Evolutionary conservation across 2,329 filamentous ascomycete genomes (phyloP), one percentile per base, ranked within the genome.

Genomic region (Aspergillus japonicus): DNA sequence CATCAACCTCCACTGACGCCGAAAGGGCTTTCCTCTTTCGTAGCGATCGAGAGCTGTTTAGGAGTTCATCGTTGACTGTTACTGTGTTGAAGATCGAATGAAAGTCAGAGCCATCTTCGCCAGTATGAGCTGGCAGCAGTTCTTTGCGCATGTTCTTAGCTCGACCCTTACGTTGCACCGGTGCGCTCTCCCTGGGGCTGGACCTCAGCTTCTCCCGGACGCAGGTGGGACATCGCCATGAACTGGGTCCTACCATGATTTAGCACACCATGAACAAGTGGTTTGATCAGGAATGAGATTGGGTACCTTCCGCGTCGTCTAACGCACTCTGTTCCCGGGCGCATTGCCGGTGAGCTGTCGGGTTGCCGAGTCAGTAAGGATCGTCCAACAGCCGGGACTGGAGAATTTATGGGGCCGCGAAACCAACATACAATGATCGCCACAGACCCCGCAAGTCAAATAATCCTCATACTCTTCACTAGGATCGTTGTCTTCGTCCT

Each of bases 271-370:
- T 24, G 4, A 26, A 42, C 44, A 11, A 39, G 33, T 39, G 11
- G 35, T 16, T 29, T 21, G 16, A 12, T 10, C 12, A 47, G 47
- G 16, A 53, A 29, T 29, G 8, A 49, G 48, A 8, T 24, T 19
- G 55, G 62, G 55, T 83, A 92, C 90, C 85, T 74, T 88, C 83
- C 62, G 86, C 83, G 64, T 82, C 77, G 67, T 79, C 80, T 68
- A 90, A 78, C 64, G 85, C 85, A 60, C 85, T 85, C 73, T 86
- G 85, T 73, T 89, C 85, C 71, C 89, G 87, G 60, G 92, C 93
- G 78, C 94, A 97, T 83, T 95, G 89, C 75, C 89, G 88, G 81
- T 98, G 94, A 71, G 92, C 94, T 96, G 80, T 73, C 77, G 75
- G 77, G 70, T 73, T 75, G 76, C 80, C 77, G 80, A 80, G 71